phyloP scores from a whole-genome alignment of 805 yeast genomes.

The Candida hispaniensis region DNA sequence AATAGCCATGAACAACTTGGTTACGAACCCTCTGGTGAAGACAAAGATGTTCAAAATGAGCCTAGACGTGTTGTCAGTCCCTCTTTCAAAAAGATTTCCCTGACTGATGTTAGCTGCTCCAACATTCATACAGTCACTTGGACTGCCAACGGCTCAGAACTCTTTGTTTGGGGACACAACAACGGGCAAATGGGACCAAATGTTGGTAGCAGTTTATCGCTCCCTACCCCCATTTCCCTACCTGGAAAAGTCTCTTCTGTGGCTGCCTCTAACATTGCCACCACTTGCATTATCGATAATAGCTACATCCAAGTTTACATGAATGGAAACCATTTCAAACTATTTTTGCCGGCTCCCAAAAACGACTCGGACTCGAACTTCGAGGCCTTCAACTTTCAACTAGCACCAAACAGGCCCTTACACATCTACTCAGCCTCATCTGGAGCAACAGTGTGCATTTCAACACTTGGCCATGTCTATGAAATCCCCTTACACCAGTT shows the following conservation, averaged over 20 bases:
- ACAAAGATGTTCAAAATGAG: slow-evolving; percentile 24
- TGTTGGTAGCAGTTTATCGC: slow-evolving; percentile 31
- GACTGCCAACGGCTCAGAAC: slow-evolving; percentile 31
- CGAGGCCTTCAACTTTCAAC: slow-evolving; percentile 19
- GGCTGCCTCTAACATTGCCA: slow-evolving; percentile 55
- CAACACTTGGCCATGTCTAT: slow-evolving; percentile 24
- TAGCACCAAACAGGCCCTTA: slow-evolving; percentile 15
- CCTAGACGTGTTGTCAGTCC: slow-evolving; percentile 34
- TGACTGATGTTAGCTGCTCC: slow-evolving; percentile 35
- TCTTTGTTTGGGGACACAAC: slow-evolving; percentile 68
- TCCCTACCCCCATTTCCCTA: slow-evolving; percentile 36
- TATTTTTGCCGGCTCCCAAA: slow-evolving; percentile 30
- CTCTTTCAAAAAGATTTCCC: slow-evolving; percentile 5
- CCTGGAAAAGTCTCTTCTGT: slow-evolving; percentile 45
- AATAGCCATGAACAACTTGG: slow-evolving; percentile 64
- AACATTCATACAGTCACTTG: slow-evolving; percentile 58
- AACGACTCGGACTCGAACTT: slow-evolving; percentile 17
- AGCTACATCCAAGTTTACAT: slow-evolving; percentile 55
- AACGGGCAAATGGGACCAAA: slow-evolving; percentile 66
- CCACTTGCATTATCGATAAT: slow-evolving; percentile 48
- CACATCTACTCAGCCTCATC: slow-evolving; percentile 22
- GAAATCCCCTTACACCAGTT: slow-evolving; percentile 21
- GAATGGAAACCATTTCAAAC: slow-evolving; percentile 46
- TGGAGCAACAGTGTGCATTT: slow-evolving; percentile 20
- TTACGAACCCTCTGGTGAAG: slow-evolving; percentile 25